Evolutionary conservation across 306 rosid species (phyloP), one percentile per base, ranked within the genome.

Genomic region (Parietaria judaica): DNA sequence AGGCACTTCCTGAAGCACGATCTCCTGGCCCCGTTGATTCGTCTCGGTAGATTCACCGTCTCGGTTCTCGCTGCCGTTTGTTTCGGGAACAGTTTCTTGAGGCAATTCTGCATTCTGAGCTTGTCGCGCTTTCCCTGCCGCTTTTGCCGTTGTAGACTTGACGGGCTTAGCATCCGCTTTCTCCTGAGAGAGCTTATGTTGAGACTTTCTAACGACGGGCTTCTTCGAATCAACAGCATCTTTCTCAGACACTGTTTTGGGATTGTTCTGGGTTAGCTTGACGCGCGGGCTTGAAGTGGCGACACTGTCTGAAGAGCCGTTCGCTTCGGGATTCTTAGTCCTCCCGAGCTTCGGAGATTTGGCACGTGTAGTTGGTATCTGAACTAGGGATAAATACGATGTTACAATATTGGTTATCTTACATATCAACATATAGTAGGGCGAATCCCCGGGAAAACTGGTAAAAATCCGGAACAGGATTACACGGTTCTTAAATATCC

Each of bases 311-410:
- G 78, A 73, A 47, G 63, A 66, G 73, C 52, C 77, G 80, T 48
- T 76, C 44, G 36, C 11, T 36, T 59, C 74, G 60, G 75, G 56
- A 71, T 68, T 75, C 71, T 88, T 88, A 72, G 70, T 23, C 74
- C 99, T 79, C 74, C 99, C 96, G 6, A 92, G 90, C 83, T 86
- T 92, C 6, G 99, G 99, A 44, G 99, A 92, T 78, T n/a, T 88
- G 37, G 99, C 70, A 8, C 96, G 87, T 11, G 96, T 88, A 34
- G 84, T 92, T 3, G 99, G 99, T 66, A 88, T 86, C 99, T 92
- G 50, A 11, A 61, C 17, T 50, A 8, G 61, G 45, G 17, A 17
- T 71, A 49, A 31, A 35, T 34, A 15, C 6, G 9, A 13, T 36
- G 15, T 36, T 7, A 41, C 45, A 41, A 41, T 41, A 8, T 8